Evolutionary conservation across 2,329 filamentous ascomycete genomes (phyloP).

Genomic region (Curvularia lunata): DNA sequence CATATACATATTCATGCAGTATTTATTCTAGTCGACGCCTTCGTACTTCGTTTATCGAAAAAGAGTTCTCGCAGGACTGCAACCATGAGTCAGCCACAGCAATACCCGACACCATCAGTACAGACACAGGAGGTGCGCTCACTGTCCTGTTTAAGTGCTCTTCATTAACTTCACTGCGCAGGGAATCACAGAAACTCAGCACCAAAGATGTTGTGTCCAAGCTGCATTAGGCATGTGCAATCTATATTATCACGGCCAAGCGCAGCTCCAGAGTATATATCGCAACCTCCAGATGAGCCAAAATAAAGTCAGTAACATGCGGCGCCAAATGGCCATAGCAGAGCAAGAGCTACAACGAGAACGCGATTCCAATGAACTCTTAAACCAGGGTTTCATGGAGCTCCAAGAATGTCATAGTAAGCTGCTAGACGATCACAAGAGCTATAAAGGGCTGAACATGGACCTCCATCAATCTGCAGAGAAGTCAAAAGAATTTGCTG

Average conservation of each 20-base stretch:
- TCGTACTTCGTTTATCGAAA: constrained; percentile 3
- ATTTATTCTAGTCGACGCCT: constrained; percentile 6
- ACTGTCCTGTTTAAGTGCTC: neutral
- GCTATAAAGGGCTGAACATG: neutral
- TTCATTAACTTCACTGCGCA: constrained; percentile 1
- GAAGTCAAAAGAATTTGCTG: neutral
- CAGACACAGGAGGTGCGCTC: neutral
- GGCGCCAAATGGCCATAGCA: neutral
- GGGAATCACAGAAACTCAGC: neutral
- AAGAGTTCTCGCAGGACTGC: neutral
- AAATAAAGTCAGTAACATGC: constrained; percentile 3
- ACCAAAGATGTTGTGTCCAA: constrained; percentile 10
- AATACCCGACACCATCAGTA: neutral
- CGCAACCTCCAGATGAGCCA: neutral
- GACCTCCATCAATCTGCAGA: no score
- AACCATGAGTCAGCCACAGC: constrained; percentile 2
- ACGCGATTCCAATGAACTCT: constrained; percentile 1
- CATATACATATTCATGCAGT: constrained; percentile 2
- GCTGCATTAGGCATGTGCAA: constrained; percentile 6
- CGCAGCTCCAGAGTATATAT: constrained; percentile 9
- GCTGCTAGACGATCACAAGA: constrained; percentile 12
- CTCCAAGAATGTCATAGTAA: constrained; percentile 10
- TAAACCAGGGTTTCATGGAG: constrained; percentile 17
- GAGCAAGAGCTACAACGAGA: constrained; percentile 5
- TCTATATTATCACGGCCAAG: constrained; percentile 4